Evolutionary conservation across 2,329 filamentous ascomycete genomes (phyloP).

Genomic region (Cercospora beticola): DNA sequence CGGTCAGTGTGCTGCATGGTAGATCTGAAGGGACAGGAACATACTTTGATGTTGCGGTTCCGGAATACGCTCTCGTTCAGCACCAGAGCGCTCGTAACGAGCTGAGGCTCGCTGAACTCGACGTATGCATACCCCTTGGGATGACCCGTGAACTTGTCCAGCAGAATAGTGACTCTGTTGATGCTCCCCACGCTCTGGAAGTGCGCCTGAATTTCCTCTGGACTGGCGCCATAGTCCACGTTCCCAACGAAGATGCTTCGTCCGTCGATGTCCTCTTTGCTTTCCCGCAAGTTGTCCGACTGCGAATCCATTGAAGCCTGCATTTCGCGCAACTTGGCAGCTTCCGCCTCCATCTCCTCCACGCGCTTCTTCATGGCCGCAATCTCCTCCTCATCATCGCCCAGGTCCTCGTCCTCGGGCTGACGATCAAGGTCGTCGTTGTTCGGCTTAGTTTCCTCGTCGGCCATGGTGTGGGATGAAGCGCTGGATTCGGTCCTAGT

Average conservation of each 20-base stretch:
- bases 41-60: constrained; percentile 90
- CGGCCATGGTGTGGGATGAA: constrained; percentile 31
- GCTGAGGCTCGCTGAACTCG: constrained; percentile 90
- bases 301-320: constrained; percentile 73
- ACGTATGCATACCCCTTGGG: constrained; percentile 99
- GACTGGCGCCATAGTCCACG: constrained; percentile 94
- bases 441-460: constrained; percentile 30
- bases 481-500: constrained; percentile 20
- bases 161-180: constrained; percentile 93
- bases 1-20: constrained; percentile 6
- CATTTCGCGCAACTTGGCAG: constrained; percentile 55
- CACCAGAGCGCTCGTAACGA: constrained; percentile 90
- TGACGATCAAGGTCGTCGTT: constrained; percentile 30
- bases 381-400: constrained; percentile 45
- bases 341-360: constrained; percentile 60
- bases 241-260: constrained; percentile 98
- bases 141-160: constrained; percentile 98
- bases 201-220: constrained; percentile 96
- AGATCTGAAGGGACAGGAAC: constrained; percentile 15
- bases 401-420: constrained; percentile 35
- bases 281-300: constrained; percentile 77
- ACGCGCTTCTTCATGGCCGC: constrained; percentile 55
- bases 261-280: constrained; percentile 92
- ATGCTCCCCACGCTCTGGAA: constrained; percentile 97
- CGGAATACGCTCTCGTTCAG: constrained; percentile 96